phyloP scores from a whole-genome alignment of 192 early-diverging fungal genomes.

The Backusella liffmaniae region DNA sequence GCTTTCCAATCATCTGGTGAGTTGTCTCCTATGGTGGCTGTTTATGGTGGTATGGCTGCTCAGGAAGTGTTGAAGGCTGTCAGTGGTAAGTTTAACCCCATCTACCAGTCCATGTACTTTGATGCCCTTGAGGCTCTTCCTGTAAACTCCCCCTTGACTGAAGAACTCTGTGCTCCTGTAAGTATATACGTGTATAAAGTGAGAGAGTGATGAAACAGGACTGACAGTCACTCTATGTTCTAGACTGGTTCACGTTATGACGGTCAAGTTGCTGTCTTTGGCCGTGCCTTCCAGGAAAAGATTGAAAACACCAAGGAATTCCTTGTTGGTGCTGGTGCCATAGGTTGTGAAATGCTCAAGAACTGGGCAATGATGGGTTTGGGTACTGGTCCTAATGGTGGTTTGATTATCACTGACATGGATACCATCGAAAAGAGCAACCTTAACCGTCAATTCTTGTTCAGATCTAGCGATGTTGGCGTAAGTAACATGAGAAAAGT shows the following conservation, averaged over 20 bases:
- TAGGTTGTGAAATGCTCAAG: constrained; percentile 99
- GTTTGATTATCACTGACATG: constrained; percentile 95
- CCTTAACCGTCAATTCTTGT: constrained; percentile 99
- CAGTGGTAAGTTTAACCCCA: constrained; percentile 94
- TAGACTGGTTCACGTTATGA: constrained; percentile 89
- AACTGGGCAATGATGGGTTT: constrained; percentile 98
- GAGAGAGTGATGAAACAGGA: background rate
- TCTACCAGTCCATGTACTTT: constrained; percentile 92
- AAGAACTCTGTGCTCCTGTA: constrained; percentile 73
- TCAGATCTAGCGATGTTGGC: constrained; percentile 84
- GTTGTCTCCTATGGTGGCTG: constrained; percentile 91
- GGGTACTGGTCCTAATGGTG: constrained; percentile 78
- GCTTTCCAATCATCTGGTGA: constrained; percentile 89
- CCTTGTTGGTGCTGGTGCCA: constrained; percentile 97
- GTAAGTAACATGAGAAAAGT: constrained; percentile 30
- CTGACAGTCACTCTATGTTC: background rate
- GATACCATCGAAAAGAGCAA: constrained; percentile 99
- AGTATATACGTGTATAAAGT: background rate
- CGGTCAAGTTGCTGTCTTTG: constrained; percentile 95
- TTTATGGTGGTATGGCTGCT: constrained; percentile 95
- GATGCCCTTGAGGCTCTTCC: constrained; percentile 97
- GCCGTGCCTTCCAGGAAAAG: constrained; percentile 83
- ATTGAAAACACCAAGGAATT: constrained; percentile 89
- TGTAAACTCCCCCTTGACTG: constrained; percentile 56
- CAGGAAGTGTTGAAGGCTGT: constrained; percentile 97